These are phyloP conservation scores for Eucalyptus polybractea DNA, from an alignment of 345 rosid genomes.

Conservation along the genomic window DNA sequence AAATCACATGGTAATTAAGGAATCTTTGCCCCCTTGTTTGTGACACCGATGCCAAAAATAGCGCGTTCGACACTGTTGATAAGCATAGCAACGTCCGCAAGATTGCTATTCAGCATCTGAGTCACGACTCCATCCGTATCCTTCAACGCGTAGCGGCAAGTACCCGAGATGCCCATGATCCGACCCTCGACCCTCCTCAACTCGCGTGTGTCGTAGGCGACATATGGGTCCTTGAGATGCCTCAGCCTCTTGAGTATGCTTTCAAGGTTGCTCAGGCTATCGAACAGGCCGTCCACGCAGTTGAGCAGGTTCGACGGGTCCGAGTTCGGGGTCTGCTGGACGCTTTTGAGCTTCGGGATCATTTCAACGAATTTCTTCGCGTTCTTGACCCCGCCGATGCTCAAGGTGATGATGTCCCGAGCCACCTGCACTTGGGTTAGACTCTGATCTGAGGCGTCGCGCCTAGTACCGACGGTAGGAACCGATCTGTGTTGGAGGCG, in stretches of 20 bases:
- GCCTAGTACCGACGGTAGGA: neutral
- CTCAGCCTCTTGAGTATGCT: neutral
- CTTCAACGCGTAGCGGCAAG: neutral
- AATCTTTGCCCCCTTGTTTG: neutral
- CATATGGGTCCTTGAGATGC: neutral
- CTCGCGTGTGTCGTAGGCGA: neutral
- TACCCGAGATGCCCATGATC: neutral
- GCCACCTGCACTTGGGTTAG: neutral
- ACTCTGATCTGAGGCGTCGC: neutral
- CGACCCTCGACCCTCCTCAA: neutral
- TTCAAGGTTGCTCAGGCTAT: neutral
- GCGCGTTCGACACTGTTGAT: neutral
- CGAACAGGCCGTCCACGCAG: neutral
- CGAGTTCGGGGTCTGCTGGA: neutral
- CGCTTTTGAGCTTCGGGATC: neutral
- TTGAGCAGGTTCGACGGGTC: neutral
- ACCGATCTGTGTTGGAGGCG: neutral
- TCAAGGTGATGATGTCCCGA: neutral
- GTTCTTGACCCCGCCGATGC: neutral
- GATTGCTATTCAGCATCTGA: neutral
- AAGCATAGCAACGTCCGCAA: neutral
- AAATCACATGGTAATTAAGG: neutral
- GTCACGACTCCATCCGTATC: neutral
- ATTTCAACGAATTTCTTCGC: neutral
- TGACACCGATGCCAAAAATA: neutral